Conservation (phyloP, 495 filamentous ascomycete species). For the Neurospora tetraspora region DNA sequence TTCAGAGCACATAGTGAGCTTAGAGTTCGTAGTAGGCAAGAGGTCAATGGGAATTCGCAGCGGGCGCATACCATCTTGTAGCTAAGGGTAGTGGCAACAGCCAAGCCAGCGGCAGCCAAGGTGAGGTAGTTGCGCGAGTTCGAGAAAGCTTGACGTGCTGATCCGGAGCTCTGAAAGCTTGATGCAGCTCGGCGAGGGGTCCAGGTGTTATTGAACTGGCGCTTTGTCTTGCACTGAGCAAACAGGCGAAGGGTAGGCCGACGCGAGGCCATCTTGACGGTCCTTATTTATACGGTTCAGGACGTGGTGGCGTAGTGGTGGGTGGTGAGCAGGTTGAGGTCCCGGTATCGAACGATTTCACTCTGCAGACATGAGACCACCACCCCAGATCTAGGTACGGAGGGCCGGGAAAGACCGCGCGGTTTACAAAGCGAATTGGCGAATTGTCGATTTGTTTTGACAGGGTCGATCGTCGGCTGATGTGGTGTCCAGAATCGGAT, state of each 20-base stretch:
- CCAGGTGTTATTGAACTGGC: constrained; percentile 6
- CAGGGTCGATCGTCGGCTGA: constrained; percentile 13
- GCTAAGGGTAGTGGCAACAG: constrained; percentile 12
- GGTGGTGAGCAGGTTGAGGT: neutral
- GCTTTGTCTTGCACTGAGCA: constrained; percentile 13
- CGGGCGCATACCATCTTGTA: constrained; percentile 24
- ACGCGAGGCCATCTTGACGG: constrained; percentile 15
- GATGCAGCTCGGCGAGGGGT: constrained; percentile 10
- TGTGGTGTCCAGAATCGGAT: constrained; percentile 17
- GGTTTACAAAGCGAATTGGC: neutral
- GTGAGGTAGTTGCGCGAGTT: constrained; percentile 10
- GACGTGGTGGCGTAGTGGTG: constrained; percentile 1
- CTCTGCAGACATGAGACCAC: constrained; percentile 22
- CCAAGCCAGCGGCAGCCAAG: constrained; percentile 16
- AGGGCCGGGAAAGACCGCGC: constrained; percentile 5
- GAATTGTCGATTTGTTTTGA: neutral
- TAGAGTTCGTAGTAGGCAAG: neutral
- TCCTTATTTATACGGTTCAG: neutral
- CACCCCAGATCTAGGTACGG: constrained; percentile 7
- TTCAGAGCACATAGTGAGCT: neutral
- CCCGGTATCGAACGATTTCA: constrained; percentile 14
- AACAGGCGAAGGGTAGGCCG: constrained; percentile 15
- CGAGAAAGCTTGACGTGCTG: constrained; percentile 2
- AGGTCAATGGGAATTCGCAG: neutral
- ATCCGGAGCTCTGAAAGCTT: constrained; percentile 6